Percentiles rank a stretch among this genome's conserved stretches.
phyloP scores from a whole-genome alignment of 768 basidiomycete species.

The Leccinum disarticulatum region DNA sequence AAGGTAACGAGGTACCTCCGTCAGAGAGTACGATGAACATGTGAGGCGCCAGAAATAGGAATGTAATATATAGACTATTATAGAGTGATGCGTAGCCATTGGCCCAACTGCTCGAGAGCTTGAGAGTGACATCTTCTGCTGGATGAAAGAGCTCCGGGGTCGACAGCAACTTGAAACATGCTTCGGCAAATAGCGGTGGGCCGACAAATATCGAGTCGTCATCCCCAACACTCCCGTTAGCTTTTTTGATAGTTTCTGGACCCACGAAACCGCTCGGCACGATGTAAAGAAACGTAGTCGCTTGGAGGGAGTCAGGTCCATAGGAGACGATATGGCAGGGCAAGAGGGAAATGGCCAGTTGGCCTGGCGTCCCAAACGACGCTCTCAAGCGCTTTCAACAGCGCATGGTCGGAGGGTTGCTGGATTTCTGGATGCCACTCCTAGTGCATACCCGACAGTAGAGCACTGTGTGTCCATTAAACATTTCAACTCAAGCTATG shows the following conservation, averaged over 20 bases:
- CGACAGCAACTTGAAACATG: not conserved
- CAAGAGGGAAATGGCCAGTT: not conserved
- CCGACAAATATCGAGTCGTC: not conserved
- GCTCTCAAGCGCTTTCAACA: slow-evolving; percentile 1
- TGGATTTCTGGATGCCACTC: slow-evolving; percentile 10
- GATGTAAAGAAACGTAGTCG: not conserved
- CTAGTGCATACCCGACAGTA: not conserved
- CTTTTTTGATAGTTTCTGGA: not conserved
- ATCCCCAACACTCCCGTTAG: not conserved
- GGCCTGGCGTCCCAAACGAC: not conserved
- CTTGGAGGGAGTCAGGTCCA: not conserved
- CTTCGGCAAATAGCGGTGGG: not conserved
- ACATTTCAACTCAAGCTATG: too few relatives aligned
- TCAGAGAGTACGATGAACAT: too few relatives aligned
- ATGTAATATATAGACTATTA: too few relatives aligned
- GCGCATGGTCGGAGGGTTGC: not conserved
- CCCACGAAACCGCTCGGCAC: not conserved
- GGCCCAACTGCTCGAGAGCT: too few relatives aligned
- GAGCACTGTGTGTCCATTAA: too few relatives aligned
- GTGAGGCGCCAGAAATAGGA: too few relatives aligned
- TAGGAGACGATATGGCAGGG: not conserved
- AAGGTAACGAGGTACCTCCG: too few relatives aligned
- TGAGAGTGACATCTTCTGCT: slow-evolving; percentile 17
- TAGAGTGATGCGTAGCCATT: too few relatives aligned
- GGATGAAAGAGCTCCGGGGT: slow-evolving; percentile 11